Evolutionary conservation across 2,329 filamentous ascomycete species (phyloP), one percentile per base, ranked within the genome.

Genomic region (Knufia fluminis): DNA sequence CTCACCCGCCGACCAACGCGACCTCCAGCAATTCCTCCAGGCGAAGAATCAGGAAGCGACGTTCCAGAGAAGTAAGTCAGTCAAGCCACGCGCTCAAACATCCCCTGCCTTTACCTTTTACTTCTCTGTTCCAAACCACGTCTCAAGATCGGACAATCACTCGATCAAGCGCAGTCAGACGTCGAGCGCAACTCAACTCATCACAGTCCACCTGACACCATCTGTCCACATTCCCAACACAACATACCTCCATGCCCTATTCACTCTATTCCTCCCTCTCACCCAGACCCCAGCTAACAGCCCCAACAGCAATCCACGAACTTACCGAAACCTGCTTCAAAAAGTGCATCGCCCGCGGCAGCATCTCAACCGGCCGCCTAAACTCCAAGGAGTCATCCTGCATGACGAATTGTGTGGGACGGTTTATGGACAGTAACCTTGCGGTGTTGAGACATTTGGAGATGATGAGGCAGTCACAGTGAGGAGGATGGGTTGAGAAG

Each of bases 341-440:
- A 65, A 97, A 96, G 73, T 98, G 92, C 74, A 75, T 96, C 9
- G n/a, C 9, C 53, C 84, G 85, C 7, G 74, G 80, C 48, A 76
- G 75, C 51, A 83, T 96, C 65, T 82, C 82, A 59, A 78, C 75
- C 53, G 78, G 80, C 23, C 79, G 80, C 61, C 73, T 98, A 58
- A 87, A 94, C 58, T 78, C 76, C 61, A 73, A 69, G 54, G 92
- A 98, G 72, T 83, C 92, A 71, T 71, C 74, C 7, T 98, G 92
- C 68, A 78, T 95, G 66, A 75, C 82, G 66, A 96, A 95, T 73
- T 98, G 92, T 64, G 89, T 97, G 50, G 86, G 95, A 62, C 78
- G 92, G 50, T 97, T 94, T 70, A 77, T 97, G 71, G 92, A 98
- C 68, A 79, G 89, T 55, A 92, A 91, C 70, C 70, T 86, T 57